Conservation (phyloP, 768 basidiomycete genomes). For the Psilocybe azurescens region DNA sequence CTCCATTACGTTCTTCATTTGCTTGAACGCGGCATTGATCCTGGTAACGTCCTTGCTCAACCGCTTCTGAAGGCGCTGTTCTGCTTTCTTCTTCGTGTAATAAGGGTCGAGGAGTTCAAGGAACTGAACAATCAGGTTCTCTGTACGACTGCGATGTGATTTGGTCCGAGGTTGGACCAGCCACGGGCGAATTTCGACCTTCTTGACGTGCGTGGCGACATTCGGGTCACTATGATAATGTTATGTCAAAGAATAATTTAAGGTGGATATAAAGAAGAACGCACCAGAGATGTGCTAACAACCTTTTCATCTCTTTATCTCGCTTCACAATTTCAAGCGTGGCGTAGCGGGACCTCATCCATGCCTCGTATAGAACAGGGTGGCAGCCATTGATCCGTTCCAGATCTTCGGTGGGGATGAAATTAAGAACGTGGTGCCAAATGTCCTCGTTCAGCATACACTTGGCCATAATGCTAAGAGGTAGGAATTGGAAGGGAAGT, state of each 20-base stretch:
- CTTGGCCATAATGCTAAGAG: slow-evolving; percentile 8
- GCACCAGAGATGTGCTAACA: slow-evolving; percentile 34
- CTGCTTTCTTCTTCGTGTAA: slow-evolving; percentile 33
- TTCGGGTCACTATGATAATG: slow-evolving; percentile 28
- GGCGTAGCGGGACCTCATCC: slow-evolving; percentile 31
- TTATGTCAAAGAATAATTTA: not conserved
- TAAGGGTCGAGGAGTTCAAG: slow-evolving; percentile 34
- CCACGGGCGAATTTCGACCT: slow-evolving; percentile 47
- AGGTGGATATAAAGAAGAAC: slow-evolving; percentile 12
- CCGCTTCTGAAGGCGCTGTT: slow-evolving; percentile 39
- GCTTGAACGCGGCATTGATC: slow-evolving; percentile 36
- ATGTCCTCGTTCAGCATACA: slow-evolving; percentile 32
- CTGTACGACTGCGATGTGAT: slow-evolving; percentile 33
- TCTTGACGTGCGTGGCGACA: slow-evolving; percentile 35
- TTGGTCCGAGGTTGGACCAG: slow-evolving; percentile 38
- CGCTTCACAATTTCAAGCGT: slow-evolving; percentile 28
- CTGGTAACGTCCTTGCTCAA: slow-evolving; percentile 40
- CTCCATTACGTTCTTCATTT: slow-evolving; percentile 37
- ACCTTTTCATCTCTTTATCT: slow-evolving; percentile 33
- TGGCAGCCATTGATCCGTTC: slow-evolving; percentile 28
- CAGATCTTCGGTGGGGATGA: slow-evolving; percentile 28
- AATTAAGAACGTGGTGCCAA: slow-evolving; percentile 32
- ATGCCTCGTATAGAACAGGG: slow-evolving; percentile 33
- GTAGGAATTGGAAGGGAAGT: not conserved
- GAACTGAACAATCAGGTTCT: slow-evolving; percentile 32